phyloP scores from a whole-genome alignment of 805 yeast genomes.

The Ogataea minuta region DNA sequence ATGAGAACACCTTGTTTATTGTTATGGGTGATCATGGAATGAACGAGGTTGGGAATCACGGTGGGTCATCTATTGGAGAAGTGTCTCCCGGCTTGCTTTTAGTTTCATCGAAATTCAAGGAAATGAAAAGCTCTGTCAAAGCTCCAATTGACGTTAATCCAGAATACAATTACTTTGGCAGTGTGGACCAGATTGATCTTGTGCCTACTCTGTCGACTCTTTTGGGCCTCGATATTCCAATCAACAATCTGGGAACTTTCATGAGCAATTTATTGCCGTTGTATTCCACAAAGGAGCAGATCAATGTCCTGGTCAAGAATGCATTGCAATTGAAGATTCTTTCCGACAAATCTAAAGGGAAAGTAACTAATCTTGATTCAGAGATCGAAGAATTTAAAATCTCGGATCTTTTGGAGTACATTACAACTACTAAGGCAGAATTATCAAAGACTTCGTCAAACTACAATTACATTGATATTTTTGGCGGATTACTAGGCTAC shows the following conservation, averaged over 20 bases:
- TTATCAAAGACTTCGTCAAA: conserved; percentile 67
- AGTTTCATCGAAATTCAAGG: conserved; percentile 57
- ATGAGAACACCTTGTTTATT: conserved; percentile 58
- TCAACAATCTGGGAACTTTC: conserved; percentile 70
- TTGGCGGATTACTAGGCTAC: conserved; percentile 38
- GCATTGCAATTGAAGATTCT: conserved; percentile 54
- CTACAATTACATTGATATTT: conserved; percentile 58
- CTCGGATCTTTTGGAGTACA: conserved; percentile 29
- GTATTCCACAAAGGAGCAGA: conserved; percentile 41
- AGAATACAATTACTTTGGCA: conserved; percentile 51
- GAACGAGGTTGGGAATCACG: conserved; percentile 95
- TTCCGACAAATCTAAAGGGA: conserved; percentile 39
- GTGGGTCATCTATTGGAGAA: conserved; percentile 92
- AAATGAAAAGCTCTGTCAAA: conserved; percentile 17
- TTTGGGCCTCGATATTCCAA: conserved; percentile 65
- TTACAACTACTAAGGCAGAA: conserved; percentile 46
- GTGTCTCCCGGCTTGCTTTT: conserved; percentile 81
- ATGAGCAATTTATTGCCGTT: conserved; percentile 55
- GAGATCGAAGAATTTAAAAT: conserved; percentile 16
- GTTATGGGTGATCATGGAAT: conserved; percentile 94
- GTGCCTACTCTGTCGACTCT: conserved; percentile 68
- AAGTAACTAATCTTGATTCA: conserved; percentile 12
- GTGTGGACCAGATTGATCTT: conserved; percentile 65
- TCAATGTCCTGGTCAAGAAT: conserved; percentile 48
- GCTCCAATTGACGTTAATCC: conserved; percentile 41